phyloP scores from a whole-genome alignment of 768 basidiomycete species.

The Boletales sp. region DNA sequence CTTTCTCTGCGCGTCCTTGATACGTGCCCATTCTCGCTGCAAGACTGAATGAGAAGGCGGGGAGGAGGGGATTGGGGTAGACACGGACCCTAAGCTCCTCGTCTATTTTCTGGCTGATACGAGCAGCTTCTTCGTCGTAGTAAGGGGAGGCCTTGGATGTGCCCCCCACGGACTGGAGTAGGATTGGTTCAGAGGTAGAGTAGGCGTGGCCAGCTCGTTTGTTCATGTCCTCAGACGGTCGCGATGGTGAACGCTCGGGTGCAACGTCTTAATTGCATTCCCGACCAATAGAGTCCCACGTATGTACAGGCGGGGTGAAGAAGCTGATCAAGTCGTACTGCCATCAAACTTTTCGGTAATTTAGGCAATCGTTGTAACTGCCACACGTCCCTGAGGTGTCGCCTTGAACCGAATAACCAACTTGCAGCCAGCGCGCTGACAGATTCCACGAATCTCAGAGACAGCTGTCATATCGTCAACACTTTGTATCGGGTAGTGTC shows the following conservation, averaged over 20 bases:
- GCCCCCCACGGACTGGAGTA: conserved; percentile 30
- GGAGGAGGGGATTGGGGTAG: background rate
- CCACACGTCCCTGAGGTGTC: conserved; percentile 16
- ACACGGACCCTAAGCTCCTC: conserved; percentile 49
- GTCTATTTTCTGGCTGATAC: conserved; percentile 50
- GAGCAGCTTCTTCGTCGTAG: conserved; percentile 43
- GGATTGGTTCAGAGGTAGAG: conserved; percentile 29
- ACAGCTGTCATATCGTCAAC: background rate
- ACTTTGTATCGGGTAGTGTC: conserved; percentile 8
- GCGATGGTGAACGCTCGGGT: conserved; percentile 14
- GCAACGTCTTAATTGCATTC: conserved; percentile 29
- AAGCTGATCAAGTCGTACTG: conserved; percentile 30
- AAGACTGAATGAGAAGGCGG: conserved; percentile 5
- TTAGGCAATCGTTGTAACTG: conserved; percentile 19
- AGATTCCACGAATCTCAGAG: conserved; percentile 2
- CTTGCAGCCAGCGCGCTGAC: background rate
- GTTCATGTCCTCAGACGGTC: conserved; percentile 21
- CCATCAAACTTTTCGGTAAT: conserved; percentile 26
- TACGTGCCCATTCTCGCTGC: conserved; percentile 48
- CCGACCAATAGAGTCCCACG: conserved; percentile 32
- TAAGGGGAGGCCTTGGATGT: conserved; percentile 29
- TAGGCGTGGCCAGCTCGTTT: conserved; percentile 27
- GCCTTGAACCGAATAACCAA: conserved; percentile 1
- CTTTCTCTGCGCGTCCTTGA: conserved; percentile 42
- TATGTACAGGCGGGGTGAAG: conserved; percentile 34